Evolutionary conservation across 1,284 basidiomycete species (phyloP).

Genomic region (Cutaneotrichosporon sp.): DNA sequence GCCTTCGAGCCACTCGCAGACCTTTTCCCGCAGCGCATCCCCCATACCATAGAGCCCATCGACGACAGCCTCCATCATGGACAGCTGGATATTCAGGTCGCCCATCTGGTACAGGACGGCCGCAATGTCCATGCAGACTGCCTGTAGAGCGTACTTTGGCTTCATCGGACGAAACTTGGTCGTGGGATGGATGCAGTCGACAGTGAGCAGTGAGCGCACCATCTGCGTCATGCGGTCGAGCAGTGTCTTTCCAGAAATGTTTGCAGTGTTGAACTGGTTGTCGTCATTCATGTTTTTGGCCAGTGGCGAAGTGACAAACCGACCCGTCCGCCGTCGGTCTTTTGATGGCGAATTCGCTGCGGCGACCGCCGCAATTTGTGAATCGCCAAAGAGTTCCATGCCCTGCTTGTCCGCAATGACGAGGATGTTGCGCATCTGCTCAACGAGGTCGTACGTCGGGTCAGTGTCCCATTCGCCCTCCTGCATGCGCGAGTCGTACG

Average conservation of each 20-base stretch:
- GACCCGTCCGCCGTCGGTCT: background rate
- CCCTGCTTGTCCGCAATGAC: constrained; percentile 31
- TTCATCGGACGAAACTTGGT: constrained; percentile 25
- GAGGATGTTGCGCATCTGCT: constrained; percentile 37
- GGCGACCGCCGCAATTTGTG: constrained; percentile 5
- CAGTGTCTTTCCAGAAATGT: constrained; percentile 13
- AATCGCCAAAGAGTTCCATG: constrained; percentile 28
- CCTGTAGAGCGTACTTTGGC: constrained; percentile 39
- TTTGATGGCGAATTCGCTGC: constrained; percentile 6
- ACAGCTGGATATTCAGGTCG: constrained; percentile 42
- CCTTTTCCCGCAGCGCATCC: constrained; percentile 47
- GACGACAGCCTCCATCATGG: constrained; percentile 35
- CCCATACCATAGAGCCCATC: constrained; percentile 32
- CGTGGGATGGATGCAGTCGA: constrained; percentile 32
- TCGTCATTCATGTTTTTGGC: background rate
- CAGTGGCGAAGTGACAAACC: background rate
- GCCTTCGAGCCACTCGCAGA: constrained; percentile 50
- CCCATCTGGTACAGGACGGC: constrained; percentile 46
- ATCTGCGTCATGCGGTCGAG: constrained; percentile 21
- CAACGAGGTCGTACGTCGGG: constrained; percentile 32
- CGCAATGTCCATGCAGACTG: constrained; percentile 44
- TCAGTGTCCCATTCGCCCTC: constrained; percentile 35
- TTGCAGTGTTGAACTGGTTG: background rate
- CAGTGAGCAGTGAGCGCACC: constrained; percentile 18
- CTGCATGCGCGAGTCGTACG: constrained; percentile 6